These are phyloP conservation scores for Aristolochia fimbriata DNA, from an alignment of 164 flowering plant species.

Conservation along the genomic window DNA sequence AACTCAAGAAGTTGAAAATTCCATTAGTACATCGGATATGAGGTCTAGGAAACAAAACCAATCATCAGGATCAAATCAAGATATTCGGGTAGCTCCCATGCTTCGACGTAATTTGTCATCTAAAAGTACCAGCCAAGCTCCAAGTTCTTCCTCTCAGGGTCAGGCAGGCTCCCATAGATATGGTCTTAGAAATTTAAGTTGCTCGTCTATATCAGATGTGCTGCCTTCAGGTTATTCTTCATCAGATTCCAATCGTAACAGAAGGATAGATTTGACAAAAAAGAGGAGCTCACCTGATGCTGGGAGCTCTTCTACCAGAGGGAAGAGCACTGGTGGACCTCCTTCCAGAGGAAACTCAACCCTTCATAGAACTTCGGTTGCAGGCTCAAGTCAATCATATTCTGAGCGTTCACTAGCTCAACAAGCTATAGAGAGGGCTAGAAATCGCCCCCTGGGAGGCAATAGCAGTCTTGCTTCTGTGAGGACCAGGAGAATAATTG, in stretches of 20 bases:
- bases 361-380: conserved; percentile 5
- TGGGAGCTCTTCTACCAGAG: conserved; percentile 45
- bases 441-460: conserved; percentile 20
- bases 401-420: conserved; percentile 22
- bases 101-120: conserved; percentile 21
- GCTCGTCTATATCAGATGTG: conserved; percentile 48
- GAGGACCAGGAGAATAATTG: conserved; percentile 37
- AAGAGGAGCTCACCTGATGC: conserved; percentile 35
- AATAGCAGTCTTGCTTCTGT: conserved; percentile 32
- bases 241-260: conserved; percentile 28
- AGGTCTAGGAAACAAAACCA: conserved; percentile 24
- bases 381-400: conserved; percentile 19
- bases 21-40: conserved; percentile 21
- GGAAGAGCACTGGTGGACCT: conserved; percentile 33
- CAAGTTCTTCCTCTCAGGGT: conserved; percentile 10
- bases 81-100: conserved; percentile 23
- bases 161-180: conserved; percentile 23
- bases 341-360: conserved; percentile 23
- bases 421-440: conserved; percentile 28
- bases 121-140: conserved; percentile 15
- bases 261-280: conserved; percentile 22
- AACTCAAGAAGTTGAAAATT: conserved; percentile 25
- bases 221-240: conserved; percentile 36
- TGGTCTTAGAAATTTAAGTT: conserved; percentile 44
- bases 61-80: conserved; percentile 15